Evolutionary conservation across 2,329 filamentous ascomycete genomes (phyloP), one percentile per base, ranked within the genome.

Genomic region (Fusarium avenaceum): DNA sequence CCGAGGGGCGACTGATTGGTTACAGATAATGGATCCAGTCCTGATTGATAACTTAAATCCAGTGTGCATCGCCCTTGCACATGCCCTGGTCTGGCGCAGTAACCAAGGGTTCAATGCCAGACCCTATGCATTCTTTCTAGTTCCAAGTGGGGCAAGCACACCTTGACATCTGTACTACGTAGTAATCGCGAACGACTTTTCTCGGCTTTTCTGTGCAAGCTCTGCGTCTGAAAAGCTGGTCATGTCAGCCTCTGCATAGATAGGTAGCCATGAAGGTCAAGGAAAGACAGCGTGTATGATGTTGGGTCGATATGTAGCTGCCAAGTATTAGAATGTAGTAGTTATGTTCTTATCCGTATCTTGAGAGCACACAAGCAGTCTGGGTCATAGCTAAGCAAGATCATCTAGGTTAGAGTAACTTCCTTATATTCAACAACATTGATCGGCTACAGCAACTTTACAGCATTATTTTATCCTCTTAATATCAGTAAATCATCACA

Each of bases 31-130:
- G 35, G 52, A 49, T 44, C 52, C 47, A 26, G 46, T 52, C 39
- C 69, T 73, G 71, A 73, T 73, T 73, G 71, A 73, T 73, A 73
- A 73, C 71, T 46, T 69, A 69, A 72, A 63, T 65, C 52, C 52
- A 50, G 24, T 48, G 39, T 54, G 38, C 49, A 32, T 45, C 14
- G 35, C 44, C 65, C 55, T 58, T 63, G 57, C 47, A 52, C 32
- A 50, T 48, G 26, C 43, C 63, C 53, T 52, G 39, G 60, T 55
- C 40, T 49, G 17, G 35, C 13, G 44, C 24, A 39, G 33, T 19
- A 62, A 26, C 24, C 26, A 19, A 32, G 51, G 33, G 32, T 44
- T 33, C 45, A 33, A 50, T 48, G 33, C 35, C 46, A 32, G 26
- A 33, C 30, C 20, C 24, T 22, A 48, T n/a, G 28, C 43, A 17